These are phyloP conservation scores for Chrysanthemum seticuspe DNA, from an alignment of 129 eudicot genomes.

Conservation along the genomic window DNA sequence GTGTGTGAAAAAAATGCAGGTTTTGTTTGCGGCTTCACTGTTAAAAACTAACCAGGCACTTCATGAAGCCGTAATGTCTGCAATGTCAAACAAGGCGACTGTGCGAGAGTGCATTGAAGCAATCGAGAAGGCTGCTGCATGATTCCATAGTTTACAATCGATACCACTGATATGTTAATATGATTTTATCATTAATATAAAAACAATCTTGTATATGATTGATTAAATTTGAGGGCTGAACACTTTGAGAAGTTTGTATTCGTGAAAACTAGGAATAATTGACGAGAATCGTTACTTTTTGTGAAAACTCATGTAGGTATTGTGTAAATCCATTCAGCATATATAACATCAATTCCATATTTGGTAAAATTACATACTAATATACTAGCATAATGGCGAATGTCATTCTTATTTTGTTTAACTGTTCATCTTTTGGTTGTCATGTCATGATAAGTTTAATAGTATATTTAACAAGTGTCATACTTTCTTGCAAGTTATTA, in stretches of 20 bases:
- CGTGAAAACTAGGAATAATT: constrained; percentile 8
- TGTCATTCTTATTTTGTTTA: background rate
- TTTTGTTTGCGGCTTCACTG: constrained; percentile 77
- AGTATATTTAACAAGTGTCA: background rate
- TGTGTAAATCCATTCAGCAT: too few species aligned
- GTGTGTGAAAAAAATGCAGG: constrained; percentile 48
- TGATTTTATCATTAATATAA: constrained; percentile 1
- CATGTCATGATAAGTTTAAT: background rate
- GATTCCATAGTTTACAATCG: constrained; percentile 7
- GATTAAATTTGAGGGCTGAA: background rate
- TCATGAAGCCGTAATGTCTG: constrained; percentile 80
- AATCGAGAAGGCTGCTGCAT: constrained; percentile 68
- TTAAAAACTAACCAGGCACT: constrained; percentile 64
- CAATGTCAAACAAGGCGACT: constrained; percentile 77
- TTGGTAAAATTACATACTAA: background rate
- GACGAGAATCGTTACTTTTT: background rate
- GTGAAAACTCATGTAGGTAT: background rate
- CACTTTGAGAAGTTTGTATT: background rate
- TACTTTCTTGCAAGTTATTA: background rate
- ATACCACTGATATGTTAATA: background rate
- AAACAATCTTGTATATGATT: background rate
- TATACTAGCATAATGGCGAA: background rate
- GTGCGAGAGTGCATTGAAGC: constrained; percentile 96
- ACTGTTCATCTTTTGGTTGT: background rate
- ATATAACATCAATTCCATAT: background rate